Conservation (phyloP, 768 basidiomycete species). For the Kwoniella mangroviensis region DNA sequence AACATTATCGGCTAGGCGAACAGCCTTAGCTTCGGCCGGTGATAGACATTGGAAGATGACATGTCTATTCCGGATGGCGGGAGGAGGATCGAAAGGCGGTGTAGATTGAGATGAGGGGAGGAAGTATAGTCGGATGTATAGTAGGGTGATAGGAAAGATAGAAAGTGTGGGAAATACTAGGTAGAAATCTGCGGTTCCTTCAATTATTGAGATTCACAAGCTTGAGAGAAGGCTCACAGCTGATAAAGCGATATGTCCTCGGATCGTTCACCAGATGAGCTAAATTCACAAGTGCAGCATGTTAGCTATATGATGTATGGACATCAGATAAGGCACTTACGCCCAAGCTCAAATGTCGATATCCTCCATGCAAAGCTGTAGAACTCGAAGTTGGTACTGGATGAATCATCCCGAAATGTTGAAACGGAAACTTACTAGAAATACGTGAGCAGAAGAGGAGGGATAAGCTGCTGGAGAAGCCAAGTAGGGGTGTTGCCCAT, state of each 20-base stretch:
- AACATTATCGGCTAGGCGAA: conserved; percentile 6
- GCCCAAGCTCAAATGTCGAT: conserved; percentile 34
- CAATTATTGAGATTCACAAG: too few species aligned
- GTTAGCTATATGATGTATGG: too few species aligned
- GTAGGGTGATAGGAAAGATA: conserved; percentile 27
- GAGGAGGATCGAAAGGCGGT: conserved; percentile 39
- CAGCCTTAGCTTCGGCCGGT: conserved; percentile 26
- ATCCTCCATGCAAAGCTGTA: conserved; percentile 29
- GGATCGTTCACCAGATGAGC: too few species aligned
- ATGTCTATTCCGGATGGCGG: conserved; percentile 5
- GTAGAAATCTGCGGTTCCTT: conserved; percentile 25
- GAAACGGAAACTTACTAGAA: conserved; percentile 39
- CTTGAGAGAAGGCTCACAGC: too few species aligned
- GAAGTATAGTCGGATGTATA: conserved; percentile 48
- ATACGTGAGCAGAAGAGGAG: conserved; percentile 45
- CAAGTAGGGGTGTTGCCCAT: conserved; percentile 12
- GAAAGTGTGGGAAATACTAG: conserved; percentile 23
- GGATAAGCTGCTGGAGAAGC: conserved; percentile 43
- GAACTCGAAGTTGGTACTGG: neutral
- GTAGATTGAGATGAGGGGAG: conserved; percentile 39
- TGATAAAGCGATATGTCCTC: too few species aligned
- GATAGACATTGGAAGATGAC: conserved; percentile 46
- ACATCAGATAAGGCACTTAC: conserved; percentile 28
- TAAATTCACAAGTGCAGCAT: too few species aligned
- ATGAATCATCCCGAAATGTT: neutral